Evolutionary conservation across 106 monocot species (phyloP).

Genomic region (Acorus gramineus): DNA sequence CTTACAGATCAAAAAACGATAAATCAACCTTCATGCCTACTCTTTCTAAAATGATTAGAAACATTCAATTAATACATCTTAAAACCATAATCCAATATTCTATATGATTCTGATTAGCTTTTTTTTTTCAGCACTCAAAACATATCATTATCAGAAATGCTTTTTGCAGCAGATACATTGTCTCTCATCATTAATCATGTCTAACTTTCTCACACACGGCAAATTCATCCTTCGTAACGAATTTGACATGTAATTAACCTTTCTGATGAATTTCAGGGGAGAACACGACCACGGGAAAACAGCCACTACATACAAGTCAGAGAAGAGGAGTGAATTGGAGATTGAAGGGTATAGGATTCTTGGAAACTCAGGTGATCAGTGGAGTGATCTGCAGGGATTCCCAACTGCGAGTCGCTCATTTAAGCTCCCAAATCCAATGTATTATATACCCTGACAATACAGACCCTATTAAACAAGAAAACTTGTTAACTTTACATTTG

Average conservation of each 20-base stretch:
- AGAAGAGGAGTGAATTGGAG: constrained; percentile 38
- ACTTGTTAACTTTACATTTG: too few species aligned
- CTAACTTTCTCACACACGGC: not conserved
- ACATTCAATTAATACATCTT: too few species aligned
- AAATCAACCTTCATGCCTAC: too few species aligned
- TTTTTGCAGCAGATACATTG: too few species aligned
- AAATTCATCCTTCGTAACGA: not conserved
- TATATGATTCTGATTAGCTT: too few species aligned
- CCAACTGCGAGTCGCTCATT: constrained; percentile 33
- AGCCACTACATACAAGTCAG: constrained; percentile 46
- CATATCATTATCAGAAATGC: too few species aligned
- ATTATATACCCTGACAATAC: constrained; percentile 30
- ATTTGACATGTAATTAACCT: not conserved
- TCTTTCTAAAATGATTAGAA: too few species aligned
- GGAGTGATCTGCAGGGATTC: constrained; percentile 48
- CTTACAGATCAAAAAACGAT: too few species aligned
- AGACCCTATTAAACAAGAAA: too few species aligned
- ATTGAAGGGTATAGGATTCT: constrained; percentile 35
- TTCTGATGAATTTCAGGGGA: constrained; percentile 14
- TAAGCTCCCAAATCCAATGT: constrained; percentile 68
- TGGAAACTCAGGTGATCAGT: constrained; percentile 64
- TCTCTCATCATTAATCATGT: too few species aligned
- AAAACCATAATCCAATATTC: too few species aligned
- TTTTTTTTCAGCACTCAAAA: too few species aligned
- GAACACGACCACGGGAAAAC: constrained; percentile 29